Evolutionary conservation across 1,284 basidiomycete genomes (phyloP).

Genomic region (Cerioporus squamosus): DNA sequence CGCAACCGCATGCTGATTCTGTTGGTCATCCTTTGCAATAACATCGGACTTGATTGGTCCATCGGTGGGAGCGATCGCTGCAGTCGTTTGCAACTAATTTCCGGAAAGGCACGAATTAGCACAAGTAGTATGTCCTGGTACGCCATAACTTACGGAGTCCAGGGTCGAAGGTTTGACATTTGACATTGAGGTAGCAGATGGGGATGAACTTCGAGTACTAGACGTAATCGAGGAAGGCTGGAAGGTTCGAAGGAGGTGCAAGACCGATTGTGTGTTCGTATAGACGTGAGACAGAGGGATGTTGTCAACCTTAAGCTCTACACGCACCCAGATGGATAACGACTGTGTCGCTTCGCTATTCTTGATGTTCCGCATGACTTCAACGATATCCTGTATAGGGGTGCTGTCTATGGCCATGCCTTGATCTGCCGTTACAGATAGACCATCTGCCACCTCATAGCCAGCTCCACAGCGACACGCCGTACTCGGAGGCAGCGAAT

Average conservation of each 20-base stretch:
- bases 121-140: neutral
- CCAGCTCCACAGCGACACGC: neutral
- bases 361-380: slow-evolving; percentile 12
- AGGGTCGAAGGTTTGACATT: neutral
- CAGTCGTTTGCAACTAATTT: neutral
- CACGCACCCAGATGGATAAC: slow-evolving; percentile 9
- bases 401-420: neutral
- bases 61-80: neutral
- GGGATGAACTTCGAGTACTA: neutral
- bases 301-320: neutral
- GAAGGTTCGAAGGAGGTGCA: neutral
- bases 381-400: slow-evolving; percentile 18
- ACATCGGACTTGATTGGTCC: neutral
- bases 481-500: neutral
- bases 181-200: neutral
- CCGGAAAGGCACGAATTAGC: too few relatives aligned
- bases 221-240: neutral
- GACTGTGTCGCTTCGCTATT: neutral
- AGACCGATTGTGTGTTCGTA: neutral
- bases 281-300: neutral
- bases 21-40: neutral
- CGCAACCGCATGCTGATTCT: too few relatives aligned
- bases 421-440: neutral
- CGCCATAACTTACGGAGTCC: slow-evolving; percentile 1
- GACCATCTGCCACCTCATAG: neutral